Conservation (phyloP, 768 basidiomycete genomes). For the Mycena amicta region DNA sequence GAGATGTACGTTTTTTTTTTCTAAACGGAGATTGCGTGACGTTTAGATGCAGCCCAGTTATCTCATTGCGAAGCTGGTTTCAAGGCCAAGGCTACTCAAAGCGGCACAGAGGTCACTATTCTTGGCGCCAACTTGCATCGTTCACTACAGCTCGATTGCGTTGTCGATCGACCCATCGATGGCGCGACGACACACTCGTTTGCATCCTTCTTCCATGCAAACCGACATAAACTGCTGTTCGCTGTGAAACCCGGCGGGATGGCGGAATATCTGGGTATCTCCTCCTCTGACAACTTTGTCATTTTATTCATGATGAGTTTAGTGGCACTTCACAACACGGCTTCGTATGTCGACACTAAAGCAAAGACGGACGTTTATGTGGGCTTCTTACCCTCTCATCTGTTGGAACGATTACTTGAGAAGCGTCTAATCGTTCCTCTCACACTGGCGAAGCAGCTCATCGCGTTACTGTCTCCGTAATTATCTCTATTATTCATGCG, state of each 20-base stretch:
- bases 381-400: slow-evolving; percentile 87
- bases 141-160: slow-evolving; percentile 66
- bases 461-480: slow-evolving; percentile 92
- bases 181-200: slow-evolving; percentile 92
- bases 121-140: slow-evolving; percentile 90
- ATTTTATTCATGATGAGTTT: too few species aligned
- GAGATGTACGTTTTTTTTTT: slow-evolving; percentile 33
- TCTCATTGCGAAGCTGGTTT: slow-evolving; percentile 60
- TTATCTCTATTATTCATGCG: too few species aligned
- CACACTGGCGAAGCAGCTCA: slow-evolving; percentile 94
- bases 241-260: slow-evolving; percentile 97
- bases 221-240: slow-evolving; percentile 74
- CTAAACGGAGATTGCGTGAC: neutral
- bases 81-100: slow-evolving; percentile 56
- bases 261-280: slow-evolving; percentile 86
- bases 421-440: slow-evolving; percentile 93
- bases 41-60: slow-evolving; percentile 49
- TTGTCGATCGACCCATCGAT: slow-evolving; percentile 90
- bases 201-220: slow-evolving; percentile 86
- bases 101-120: slow-evolving; percentile 93
- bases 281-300: neutral
- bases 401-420: slow-evolving; percentile 88
- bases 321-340: slow-evolving; percentile 89
- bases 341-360: slow-evolving; percentile 94
- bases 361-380: slow-evolving; percentile 99